Evolutionary conservation across 1,284 basidiomycete species (phyloP), one percentile per base, ranked within the genome.

Genomic region (Malassezia psittaci): DNA sequence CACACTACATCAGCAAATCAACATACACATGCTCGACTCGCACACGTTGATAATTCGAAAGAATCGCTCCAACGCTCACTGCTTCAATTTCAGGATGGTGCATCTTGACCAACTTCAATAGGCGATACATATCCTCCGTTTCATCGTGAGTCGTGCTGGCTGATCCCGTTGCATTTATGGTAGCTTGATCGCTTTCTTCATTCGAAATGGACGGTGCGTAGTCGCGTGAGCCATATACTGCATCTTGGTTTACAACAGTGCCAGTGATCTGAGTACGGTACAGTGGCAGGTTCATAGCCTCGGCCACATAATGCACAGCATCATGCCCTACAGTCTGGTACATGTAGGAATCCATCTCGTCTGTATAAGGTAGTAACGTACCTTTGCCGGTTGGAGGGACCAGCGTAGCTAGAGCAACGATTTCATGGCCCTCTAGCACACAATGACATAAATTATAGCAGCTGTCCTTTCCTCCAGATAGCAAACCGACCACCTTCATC

Each of bases 241-340:
- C 79, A 33, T 83, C 83, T 73, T 86, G 85, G 55, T 90, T 85
- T 6, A 96, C 75, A 0, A 93, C 85, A 19, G 80, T 80, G 1
- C 94, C 94, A 8, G 78, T 78, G 62, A 99, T 98, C 15, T 85
- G 78, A 48, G 81, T 79, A 21, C 88, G 81, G 77, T 87, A 90
- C 16, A 96, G 80, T 3, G 94, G 94, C 1, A 96, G 82, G 6
- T 83, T 84, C 63, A 98, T 79, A 1, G 93, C 88, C 51, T 81
- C 77, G 9, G 90, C 90, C 52, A 98, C 85, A 48, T 87, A 80
- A 51, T 90, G 84, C 46, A 98, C 85, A 5, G 89, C 88, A 62
- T 90, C 88, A 71, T 96, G 93, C 0, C 91, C 94, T 36, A 98
- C 91, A 7, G 93, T 96, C 54, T 99, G 94, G 75, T 96, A 99